Evolutionary conservation across 768 basidiomycete genomes (phyloP), one percentile per base, ranked within the genome.

Genomic region (Dentipellis fragilis): DNA sequence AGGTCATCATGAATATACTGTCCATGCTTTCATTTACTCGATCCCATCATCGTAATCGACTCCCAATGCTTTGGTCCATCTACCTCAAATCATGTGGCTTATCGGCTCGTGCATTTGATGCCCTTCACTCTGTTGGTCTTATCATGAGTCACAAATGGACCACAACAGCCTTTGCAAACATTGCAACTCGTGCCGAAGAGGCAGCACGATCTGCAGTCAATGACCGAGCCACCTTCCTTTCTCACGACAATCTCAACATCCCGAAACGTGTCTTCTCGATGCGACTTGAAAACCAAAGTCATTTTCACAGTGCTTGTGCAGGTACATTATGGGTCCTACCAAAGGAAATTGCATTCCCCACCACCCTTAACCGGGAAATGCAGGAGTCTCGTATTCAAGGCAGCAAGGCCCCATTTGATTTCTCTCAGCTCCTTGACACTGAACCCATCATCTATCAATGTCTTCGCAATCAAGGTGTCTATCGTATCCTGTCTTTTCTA

Each of bases 141-240:
- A 52, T 51, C 1, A 57, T 57, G 56, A 57, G 56, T 22, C 42
- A 51, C 7, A 56, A 51, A 14, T 56, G 55, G 55, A 34, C 54
- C 17, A 22, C 50, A 9, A 29, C 48, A 3, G 54, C 38, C 2
- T 16, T 45, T 19, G 17, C 17, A 10, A 23, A 6, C 47, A 48
- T 17, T 23, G 17, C 21, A 4, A 11, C 4, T 19, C 4, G 4
- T 11, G 47, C 16, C 8, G 21, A 39, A 29, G 29, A 45, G 16
- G 35, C 21, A 3, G n/a, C 21, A 9, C 10, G 12, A 12, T 45
- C 22, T 35, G 49, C 16, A 19, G 40, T 23, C 11, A 45, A 52
- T 39, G 29, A 6, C 6, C 29, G 29, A 29, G 29, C 35, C 14
- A 47, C 10, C 47, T 35, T 14, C 29, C 12, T 23, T 19, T 9